Evolutionary conservation across 2,329 filamentous ascomycete genomes (phyloP), one percentile per base, ranked within the genome.

Genomic region (Neonectria neomacrospora): DNA sequence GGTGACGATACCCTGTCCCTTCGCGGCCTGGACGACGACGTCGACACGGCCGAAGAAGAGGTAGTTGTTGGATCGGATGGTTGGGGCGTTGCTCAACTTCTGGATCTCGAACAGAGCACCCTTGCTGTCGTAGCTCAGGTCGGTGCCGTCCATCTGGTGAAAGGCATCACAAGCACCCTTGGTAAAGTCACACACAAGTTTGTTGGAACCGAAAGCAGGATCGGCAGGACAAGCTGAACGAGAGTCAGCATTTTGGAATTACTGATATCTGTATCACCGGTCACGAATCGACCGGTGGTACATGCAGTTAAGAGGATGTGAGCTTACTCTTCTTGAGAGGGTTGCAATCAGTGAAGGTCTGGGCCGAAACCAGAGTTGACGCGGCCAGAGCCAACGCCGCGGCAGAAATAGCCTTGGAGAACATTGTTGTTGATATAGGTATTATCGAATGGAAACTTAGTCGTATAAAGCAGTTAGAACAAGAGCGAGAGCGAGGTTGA

Each of bases 21-120:
- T 86, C 26, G 96, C 90, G 41, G 91, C 90, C 79, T 94, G 91
- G 75, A 97, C 82, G 30, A 87, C 88, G 64, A 93, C 88, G 58
- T 96, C 91, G 71, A 97, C 87, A 74, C 90, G 90, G 66, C 96
- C 96, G 78, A 97, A 98, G 92, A 98, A 97, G 78, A 99, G 93
- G 85, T 97, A 98, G 86, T 94, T 94, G 74, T 89, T 85, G 60
- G 87, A 87, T 73, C 84, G 85, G 78, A 97, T 93, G 34, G 91
- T 93, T 39, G 93, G 90, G 52, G 86, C 88, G 54, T 93, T 86
- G 12, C 76, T 82, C 67, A 88, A 85, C 54, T 87, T 82, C 37
- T 85, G 86, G 80, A 97, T 97, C 72, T 87, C 85, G 80, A 88
- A 88, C 66, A 80, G 77, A 64, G 85, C 86, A 67, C 86, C 86